Base-by-base conservation (phyloP, 768 basidiomycete genomes). In the Agrocybe chaxingu region DNA sequence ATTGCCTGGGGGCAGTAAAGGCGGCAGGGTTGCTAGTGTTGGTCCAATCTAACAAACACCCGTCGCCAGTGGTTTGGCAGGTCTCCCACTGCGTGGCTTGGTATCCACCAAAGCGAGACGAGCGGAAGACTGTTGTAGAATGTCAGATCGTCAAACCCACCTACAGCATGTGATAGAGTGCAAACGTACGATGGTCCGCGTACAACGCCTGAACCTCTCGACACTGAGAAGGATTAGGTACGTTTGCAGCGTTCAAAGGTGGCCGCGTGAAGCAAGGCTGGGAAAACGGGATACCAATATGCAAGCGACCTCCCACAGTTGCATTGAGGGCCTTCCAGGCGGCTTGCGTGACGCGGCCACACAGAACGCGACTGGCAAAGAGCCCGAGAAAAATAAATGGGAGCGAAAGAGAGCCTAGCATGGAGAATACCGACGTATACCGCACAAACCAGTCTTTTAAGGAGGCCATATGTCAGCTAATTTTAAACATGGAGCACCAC, bases 61-160 rank as follows among this genome's bases (percentile, higher is more conserved):
- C 57, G 7, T 67, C 57, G 1, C 54, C 55, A 2, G 56, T 62
- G 16, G 53, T 39, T 53, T 73, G 70, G 45, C 76, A 77, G 1
- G 70, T 69, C 56, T 74, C 75, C 73, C 71, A 74, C 47, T 75
- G 67, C 1, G 62, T 58, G 11, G 57, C 43, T 36, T 57, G 50
- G 32, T 62, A 62, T 12, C 58, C 50, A 7, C 60, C 56, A 36
- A 58, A 58, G 33, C 43, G 34, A 12, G 52, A 47, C 9, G 54
- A 54, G 8, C 57, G 57, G 48, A 55, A 53, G 18, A 52, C 57
- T 54, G 31, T 34, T 44, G 47, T 8, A 4, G 38, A 16, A 31
- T n/a, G 7, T 12, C 37, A 9, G n/a, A 13, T 38, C 29, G 24
- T 2, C 6, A 2, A 7, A 8, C 33, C 31, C 12, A 33, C 45